Conservation (phyloP, 345 rosid species). For the Pelargonium nanum region DNA sequence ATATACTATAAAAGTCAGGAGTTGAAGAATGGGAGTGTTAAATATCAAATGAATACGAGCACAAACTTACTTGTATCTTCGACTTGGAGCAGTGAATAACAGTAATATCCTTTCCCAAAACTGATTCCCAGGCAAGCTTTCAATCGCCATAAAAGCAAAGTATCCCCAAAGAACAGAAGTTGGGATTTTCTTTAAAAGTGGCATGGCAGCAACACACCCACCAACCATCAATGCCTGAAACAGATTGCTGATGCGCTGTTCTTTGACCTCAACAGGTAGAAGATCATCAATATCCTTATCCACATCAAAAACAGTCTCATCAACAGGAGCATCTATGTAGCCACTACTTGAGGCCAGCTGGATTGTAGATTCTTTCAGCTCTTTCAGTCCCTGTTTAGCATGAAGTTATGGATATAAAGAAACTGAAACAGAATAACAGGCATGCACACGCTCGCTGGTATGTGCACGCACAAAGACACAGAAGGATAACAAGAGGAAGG, state of each 20-base stretch:
- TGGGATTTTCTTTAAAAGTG: slow-evolving; percentile 81
- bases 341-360: slow-evolving; percentile 67
- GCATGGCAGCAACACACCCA: slow-evolving; percentile 90
- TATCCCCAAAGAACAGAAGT: slow-evolving; percentile 97
- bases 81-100: slow-evolving; percentile 86
- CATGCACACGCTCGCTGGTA: too few species aligned
- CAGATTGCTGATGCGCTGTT: slow-evolving; percentile 86
- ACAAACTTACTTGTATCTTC: slow-evolving; percentile 70
- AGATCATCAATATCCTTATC: slow-evolving; percentile 81
- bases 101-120: slow-evolving; percentile 91
- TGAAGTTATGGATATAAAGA: neutral
- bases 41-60: too few species aligned
- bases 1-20: too few species aligned
- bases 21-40: too few species aligned
- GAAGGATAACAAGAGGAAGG: neutral
- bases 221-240: slow-evolving; percentile 87
- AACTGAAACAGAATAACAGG: neutral
- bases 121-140: slow-evolving; percentile 93
- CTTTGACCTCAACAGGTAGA: slow-evolving; percentile 85
- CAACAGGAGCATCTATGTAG: slow-evolving; percentile 71
- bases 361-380: slow-evolving; percentile 79
- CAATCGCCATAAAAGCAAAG: slow-evolving; percentile 96
- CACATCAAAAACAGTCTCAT: slow-evolving; percentile 70
- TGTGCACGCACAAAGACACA: too few species aligned
- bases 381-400: slow-evolving; percentile 58